Base-by-base conservation (phyloP, 2,329 filamentous ascomycete species). In the Didymella pinodella region DNA sequence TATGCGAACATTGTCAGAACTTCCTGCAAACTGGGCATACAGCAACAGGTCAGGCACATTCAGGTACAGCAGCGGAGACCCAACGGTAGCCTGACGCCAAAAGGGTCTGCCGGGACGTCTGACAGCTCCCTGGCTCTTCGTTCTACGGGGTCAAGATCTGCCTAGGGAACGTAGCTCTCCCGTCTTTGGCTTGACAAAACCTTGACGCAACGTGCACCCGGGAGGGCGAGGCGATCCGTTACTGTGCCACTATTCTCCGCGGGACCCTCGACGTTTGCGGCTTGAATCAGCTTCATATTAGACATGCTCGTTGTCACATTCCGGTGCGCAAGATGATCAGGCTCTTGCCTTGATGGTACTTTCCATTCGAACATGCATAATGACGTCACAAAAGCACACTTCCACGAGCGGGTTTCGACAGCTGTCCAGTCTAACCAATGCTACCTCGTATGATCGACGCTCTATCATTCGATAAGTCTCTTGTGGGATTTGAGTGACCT, bases 181-280 rank as follows among this genome's bases (percentile, higher is more conserved):
- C 55, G 60, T 53, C 43, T 43, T 38, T 43, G 53, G 53, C 53
- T 44, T 43, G 31, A 31, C 51, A 43, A 49, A 64, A 32, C 49
- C 41, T 52, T 48, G 52, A 44, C 38, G 26, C 52, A 56, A 60
- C 62, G 32, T 36, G 36, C 57, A 54, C 48, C 46, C 48, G 48
- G 41, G 16, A 43, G 4, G 1, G 28, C 65, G 66, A 65, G 61
- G 54, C 66, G 66, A 67, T 61, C 65, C 66, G 63, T 57, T 48
- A 32, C 55, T 48, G 48, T 48, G 55, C 55, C 55, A 58, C 55
- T 58, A 25, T 53, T 49, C 29, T 53, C 44, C 55, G 31, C 45
- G 32, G 34, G 43, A 48, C 48, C 54, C 50, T 40, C 36, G n/a
- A 40, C 36, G 7, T 18, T 40, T 40, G 36, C 18, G 3, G 36